A percentile compares a stretch with the other conserved stretches of the same genome.
phyloP scores from a whole-genome alignment of 2,329 filamentous ascomycete genomes.

The Ophiostoma perfectum region DNA sequence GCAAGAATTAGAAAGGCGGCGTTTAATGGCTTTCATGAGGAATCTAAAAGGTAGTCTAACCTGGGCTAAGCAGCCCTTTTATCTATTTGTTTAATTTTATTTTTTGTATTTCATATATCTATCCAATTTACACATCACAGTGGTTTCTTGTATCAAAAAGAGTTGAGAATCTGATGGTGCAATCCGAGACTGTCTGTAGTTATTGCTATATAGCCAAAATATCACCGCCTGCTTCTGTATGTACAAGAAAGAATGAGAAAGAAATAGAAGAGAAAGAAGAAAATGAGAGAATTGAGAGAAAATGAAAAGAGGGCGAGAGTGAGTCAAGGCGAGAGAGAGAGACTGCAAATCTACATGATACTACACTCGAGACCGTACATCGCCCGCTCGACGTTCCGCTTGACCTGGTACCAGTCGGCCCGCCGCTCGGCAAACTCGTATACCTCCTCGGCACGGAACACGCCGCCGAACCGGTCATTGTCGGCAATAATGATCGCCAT shows the following conservation, averaged over 20 bases:
- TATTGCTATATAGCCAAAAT: not conserved
- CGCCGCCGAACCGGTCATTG: conserved; percentile 78
- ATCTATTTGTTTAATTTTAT: not conserved
- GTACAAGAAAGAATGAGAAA: not conserved
- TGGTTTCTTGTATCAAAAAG: too few relatives aligned
- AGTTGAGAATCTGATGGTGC: not conserved
- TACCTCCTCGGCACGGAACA: conserved; percentile 93
- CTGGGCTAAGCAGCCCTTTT: not conserved
- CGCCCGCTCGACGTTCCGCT: conserved; percentile 81
- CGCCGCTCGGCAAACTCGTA: conserved; percentile 93
- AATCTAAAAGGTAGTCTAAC: too few relatives aligned
- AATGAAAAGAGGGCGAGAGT: not conserved
- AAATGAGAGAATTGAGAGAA: not conserved
- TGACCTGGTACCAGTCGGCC: conserved; percentile 92
- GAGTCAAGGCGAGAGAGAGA: not conserved
- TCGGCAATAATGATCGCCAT: conserved; percentile 94
- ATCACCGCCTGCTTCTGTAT: not conserved
- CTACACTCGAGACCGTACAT: conserved; percentile 94
- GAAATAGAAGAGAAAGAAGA: not conserved
- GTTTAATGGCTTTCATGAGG: not conserved
- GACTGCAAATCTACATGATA: conserved; percentile 58
- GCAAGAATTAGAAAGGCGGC: not conserved
- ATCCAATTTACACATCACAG: not conserved
- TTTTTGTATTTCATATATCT: not conserved
- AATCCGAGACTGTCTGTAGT: not conserved